Evolutionary conservation across 192 early-diverging fungal genomes (phyloP).

Genomic region (Linnemannia hyalina): DNA sequence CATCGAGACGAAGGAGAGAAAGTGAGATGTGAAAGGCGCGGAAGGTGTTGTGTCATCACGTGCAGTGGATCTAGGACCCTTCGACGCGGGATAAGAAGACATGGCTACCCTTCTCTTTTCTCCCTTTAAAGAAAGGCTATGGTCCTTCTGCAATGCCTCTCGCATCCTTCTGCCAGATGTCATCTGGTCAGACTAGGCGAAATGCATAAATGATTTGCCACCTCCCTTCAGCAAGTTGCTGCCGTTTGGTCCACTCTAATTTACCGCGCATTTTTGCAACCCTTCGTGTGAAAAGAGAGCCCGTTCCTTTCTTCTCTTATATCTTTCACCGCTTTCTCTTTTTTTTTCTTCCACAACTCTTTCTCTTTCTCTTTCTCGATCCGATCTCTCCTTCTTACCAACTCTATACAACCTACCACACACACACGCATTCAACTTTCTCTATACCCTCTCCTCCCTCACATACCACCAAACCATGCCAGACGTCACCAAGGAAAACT

Average conservation of each 20-base stretch:
- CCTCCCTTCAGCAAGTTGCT: background rate
- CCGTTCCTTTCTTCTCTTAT: background rate
- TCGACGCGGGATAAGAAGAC: background rate
- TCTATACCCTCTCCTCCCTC: background rate
- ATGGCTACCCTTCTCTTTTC: no score
- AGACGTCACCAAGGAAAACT: slow-evolving; percentile 37
- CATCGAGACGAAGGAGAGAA: no score
- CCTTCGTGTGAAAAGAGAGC: background rate
- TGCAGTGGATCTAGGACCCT: background rate
- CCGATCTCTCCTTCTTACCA: background rate
- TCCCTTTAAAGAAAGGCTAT: no score
- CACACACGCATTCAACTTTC: background rate
- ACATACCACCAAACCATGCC: slow-evolving; percentile 15
- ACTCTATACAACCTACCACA: background rate
- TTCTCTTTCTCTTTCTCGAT: no score
- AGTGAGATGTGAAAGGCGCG: no score
- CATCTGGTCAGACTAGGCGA: background rate
- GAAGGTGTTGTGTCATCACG: background rate
- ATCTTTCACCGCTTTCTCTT: background rate
- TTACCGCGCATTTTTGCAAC: background rate
- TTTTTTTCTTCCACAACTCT: background rate
- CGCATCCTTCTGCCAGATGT: background rate
- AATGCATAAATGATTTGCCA: background rate
- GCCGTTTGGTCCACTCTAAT: background rate
- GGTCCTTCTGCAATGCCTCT: no score